Base-by-base conservation (phyloP, 2,329 filamentous ascomycete species). In the Fusarium keratoplasticum region DNA sequence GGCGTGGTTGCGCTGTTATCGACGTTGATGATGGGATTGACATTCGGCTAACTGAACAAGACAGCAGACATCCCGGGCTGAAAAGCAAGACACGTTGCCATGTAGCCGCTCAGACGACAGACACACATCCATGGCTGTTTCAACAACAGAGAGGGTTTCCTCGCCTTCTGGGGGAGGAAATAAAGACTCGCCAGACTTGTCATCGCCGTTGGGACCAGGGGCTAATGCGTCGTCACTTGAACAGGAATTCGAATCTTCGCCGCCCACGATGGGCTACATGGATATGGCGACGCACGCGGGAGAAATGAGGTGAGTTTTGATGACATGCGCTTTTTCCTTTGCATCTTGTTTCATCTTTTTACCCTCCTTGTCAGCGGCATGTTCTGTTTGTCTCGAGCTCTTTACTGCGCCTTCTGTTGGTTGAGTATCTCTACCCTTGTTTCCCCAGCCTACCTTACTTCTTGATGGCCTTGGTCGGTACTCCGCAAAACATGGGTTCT, bases 231-330 rank as follows among this genome's bases (percentile, higher is more conserved):
- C 64, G 60, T 72, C 71, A 66, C 71, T 81, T 74, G 76, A 84
- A 81, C 84, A 89, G 86, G 88, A 89, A 79, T 89, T 88, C 83
- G 86, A 88, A 82, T 84, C 86, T 81, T 87, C 88, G 81, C 84
- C 87, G 81, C 82, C 80, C 77, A 87, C 86, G 80, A 83, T 89
- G 80, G 87, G 88, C 76, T 89, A 88, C 79, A 84, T 89, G 79
- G 86, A 88, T 63, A 84, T 89, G 77, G 85, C 84, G 64, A 81
- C 85, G 61, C 83, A 85, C 76, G 79, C 83, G 35, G 81, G 80
- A 85, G 88, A 89, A 79, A 88, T 89, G 83, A 87, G 88, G 88
- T 89, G 81, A 80, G 88, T 87, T 54, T 55, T 44, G 44, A 55
- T 77, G 31, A 65, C 66, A 73, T 80, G 78, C 69, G 64, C 22